Base-by-base conservation (phyloP, 768 basidiomycete genomes). In the Russula brevipes region DNA sequence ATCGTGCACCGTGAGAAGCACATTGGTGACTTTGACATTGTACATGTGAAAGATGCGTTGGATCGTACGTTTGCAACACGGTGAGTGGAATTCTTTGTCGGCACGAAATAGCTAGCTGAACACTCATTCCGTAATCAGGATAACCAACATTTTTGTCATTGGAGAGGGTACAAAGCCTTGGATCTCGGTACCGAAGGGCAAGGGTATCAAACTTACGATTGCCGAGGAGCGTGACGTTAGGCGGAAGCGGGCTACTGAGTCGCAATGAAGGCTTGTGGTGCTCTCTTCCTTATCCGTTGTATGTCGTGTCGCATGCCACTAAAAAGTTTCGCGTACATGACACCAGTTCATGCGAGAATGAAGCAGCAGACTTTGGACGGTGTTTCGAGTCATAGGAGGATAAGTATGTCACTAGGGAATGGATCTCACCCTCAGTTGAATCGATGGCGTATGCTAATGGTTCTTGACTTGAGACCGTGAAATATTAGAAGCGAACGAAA, bases 1-100 rank as follows among this genome's bases (percentile, higher is more conserved):
- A 97, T 99, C 72, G 86, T 93, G 57, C 92, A 96, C 80, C 85
- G 90, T 69, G 97, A 98, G 83, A 94, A 94, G 81, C 97, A 98
- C 77, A 79, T 92, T 69, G 97, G 97, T 76, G 96, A 95, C 66
- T 98, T 95, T 78, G 97, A 99, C 79, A 98, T 99, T 65, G 92
- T 98, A 62, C 96, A 98, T 73, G 91, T 98, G 72, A 94, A 91
- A 79, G 97, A 98, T 74, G 88, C 91, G 54, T 80, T 96, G 66
- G 96, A 97, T 75, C 83, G 93, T 74, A 94, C 93, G 54, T 99
- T 98, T 72, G 95, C 97, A 68, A 99, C 97, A 70, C 93, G 96
- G 94, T 95, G 74, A 62, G 87, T 79, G 19, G 17, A 5, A 41
- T 33, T 12, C 30, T 11, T 60, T n/a, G 10, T 19, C 10, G 30